Conservation (phyloP, 1,284 basidiomycete species). For the Boletus sp. region DNA sequence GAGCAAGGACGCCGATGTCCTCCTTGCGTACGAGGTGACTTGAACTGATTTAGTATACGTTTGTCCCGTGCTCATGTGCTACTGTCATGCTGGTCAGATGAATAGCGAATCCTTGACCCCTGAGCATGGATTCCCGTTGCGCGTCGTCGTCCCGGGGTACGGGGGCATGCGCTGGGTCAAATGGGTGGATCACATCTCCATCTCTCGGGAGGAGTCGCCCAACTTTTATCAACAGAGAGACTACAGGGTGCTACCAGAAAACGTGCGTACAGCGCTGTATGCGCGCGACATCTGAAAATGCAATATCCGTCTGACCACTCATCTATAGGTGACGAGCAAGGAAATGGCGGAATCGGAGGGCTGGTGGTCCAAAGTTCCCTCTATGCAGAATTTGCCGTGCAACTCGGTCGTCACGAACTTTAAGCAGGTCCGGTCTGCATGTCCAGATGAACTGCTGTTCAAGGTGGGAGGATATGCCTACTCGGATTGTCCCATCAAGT, state of each 20-base stretch:
- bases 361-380: constrained; percentile 47
- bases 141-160: constrained; percentile 66
- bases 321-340: constrained; percentile 44
- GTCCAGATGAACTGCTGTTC: constrained; percentile 29
- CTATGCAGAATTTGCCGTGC: constrained; percentile 57
- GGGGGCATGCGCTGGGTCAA: constrained; percentile 76
- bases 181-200: constrained; percentile 62
- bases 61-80: constrained; percentile 5
- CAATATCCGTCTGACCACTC: constrained; percentile 2
- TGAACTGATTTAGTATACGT: neutral
- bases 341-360: constrained; percentile 39
- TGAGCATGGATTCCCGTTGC: constrained; percentile 68
- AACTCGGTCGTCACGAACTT: constrained; percentile 57
- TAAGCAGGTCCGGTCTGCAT: constrained; percentile 28
- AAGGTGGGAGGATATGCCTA: constrained; percentile 59
- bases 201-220: constrained; percentile 52
- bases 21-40: constrained; percentile 61
- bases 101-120: constrained; percentile 57
- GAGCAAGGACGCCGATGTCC: constrained; percentile 44
- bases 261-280: constrained; percentile 34
- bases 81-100: constrained; percentile 44
- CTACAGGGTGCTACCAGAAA: constrained; percentile 61
- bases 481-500: constrained; percentile 43
- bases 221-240: constrained; percentile 68
- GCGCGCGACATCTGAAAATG: neutral